Evolutionary conservation across 768 basidiomycete genomes (phyloP), one percentile per base, ranked within the genome.

Genomic region (Gyrodon lividus): DNA sequence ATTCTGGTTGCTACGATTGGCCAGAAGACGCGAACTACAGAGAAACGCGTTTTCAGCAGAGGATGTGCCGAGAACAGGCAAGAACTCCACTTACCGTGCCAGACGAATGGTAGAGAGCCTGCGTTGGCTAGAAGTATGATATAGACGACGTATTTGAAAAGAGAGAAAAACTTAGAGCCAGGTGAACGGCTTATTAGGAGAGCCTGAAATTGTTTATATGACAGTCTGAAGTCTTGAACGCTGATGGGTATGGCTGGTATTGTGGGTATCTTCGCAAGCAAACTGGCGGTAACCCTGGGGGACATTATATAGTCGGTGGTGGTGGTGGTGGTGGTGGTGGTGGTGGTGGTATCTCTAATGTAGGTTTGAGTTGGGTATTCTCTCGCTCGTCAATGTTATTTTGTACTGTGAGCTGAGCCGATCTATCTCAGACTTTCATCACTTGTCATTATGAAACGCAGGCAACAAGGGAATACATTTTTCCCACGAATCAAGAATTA

Each of bases 101-200:
- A 89, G 23, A 72, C 72, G 19, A 86, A 60, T 1, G 87, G 87
- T 62, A 80, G 77, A 12, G 84, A 85, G n/a, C 81, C 78, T 14
- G 70, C 52, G 52, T 89, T 87, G 19, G 82, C 12, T 13, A 31
- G 60, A 43, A 87, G 68, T 0, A 88, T 47, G n/a, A 83, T 2
- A 19, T 17, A 65, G 16, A 35, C 44, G 7, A 28, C 33, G 35
- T 58, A 60, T 26, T 65, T 66, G 40, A 66, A 45, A 50, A 58
- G 28, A 17, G 60, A 35, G 30, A 54, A 38, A 6, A 51, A 17
- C 39, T 31, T 54, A 23, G 20, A 13, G 30, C 46, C 51, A 3
- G 57, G 48, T 6, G 48, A 33, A 34, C 37, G 48, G 17, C 43
- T 40, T 2, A 56, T 40, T 2, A 56, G 50, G 8, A 59, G 46